Percentiles rank a stretch among this genome's conserved stretches.
These are phyloP conservation scores for Silene conica DNA, from an alignment of 148 eudicot species.

Conservation along the genomic window DNA sequence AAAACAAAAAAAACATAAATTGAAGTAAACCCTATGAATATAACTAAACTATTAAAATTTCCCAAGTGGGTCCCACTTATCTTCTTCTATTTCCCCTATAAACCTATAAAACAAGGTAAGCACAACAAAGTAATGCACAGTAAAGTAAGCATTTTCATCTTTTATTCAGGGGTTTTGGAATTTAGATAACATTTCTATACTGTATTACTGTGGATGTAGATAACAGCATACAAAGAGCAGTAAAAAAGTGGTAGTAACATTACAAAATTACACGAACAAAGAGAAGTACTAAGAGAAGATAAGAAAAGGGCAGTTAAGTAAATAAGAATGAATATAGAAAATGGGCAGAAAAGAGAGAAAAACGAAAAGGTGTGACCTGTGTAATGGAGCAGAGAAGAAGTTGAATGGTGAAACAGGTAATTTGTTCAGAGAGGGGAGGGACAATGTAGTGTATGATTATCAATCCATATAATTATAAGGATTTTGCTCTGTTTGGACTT, in stretches of 20 bases:
- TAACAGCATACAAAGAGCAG: background rate
- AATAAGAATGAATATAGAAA: background rate
- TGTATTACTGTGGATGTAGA: background rate
- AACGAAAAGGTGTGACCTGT: background rate
- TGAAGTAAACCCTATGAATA: conserved; percentile 5
- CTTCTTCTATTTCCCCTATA: background rate
- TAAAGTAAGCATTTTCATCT: background rate
- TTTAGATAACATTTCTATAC: background rate
- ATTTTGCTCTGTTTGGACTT: background rate
- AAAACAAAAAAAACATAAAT: background rate
- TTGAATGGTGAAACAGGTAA: background rate
- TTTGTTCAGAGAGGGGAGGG: background rate
- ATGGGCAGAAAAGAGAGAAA: background rate
- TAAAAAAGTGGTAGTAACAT: background rate
- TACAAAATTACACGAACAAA: background rate
- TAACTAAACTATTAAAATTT: background rate
- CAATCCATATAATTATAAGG: conserved; percentile 1
- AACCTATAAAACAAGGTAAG: background rate
- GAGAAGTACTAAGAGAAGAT: background rate
- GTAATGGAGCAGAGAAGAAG: background rate
- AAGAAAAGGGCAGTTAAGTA: background rate
- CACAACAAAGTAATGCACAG: background rate
- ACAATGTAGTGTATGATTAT: background rate
- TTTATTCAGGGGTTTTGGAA: background rate
- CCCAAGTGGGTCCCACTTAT: background rate